Evolutionary conservation across 768 basidiomycete genomes (phyloP), one percentile per base, ranked within the genome.

Genomic region (Boletellus ananas): DNA sequence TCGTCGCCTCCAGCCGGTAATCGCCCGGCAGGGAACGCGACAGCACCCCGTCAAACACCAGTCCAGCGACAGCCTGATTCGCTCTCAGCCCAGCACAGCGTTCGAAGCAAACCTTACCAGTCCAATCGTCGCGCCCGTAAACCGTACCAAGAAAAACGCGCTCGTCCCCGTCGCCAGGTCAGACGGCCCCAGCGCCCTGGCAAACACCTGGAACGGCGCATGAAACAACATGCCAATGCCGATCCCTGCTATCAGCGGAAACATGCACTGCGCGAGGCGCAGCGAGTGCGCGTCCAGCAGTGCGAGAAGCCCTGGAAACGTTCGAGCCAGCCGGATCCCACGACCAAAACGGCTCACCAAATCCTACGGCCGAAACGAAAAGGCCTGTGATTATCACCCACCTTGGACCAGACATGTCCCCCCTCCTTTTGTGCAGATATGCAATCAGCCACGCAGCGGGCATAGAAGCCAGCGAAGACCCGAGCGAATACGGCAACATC

Each of bases 181-280:
- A 41, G 77, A 71, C 7, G 81, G 78, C 49, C 79, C 76, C 33
- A 92, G 66, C 12, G 84, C 80, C 51, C 75, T 77, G 43, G 80
- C 80, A 63, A 92, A 87, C 9, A 90, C 78, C 61, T 90, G 87
- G 60, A 89, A 90, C 8, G 90, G 90, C 1, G 89, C 83, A 61
- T 91, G 89, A 68, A 91, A 90, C 23, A 91, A 71, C 80, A 91
- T 84, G 34, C 90, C 90, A 50, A 93, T 63, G 10, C 90, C 90
- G 31, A 88, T 67, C 14, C 90, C 90, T 42, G 85, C 79, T 50
- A 90, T 71, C 34, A 92, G 69, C 7, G 87, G 84, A 63, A 78
- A 85, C n/a, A 74, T 46, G 34, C 70, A 64, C 64, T 88, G 83
- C 34, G 70, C 52, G 14, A 66, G 55, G 29, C 69, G 61, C 36